Base-by-base conservation (phyloP, 192 early-diverging fungal genomes). In the Haplosporangium gracile region DNA sequence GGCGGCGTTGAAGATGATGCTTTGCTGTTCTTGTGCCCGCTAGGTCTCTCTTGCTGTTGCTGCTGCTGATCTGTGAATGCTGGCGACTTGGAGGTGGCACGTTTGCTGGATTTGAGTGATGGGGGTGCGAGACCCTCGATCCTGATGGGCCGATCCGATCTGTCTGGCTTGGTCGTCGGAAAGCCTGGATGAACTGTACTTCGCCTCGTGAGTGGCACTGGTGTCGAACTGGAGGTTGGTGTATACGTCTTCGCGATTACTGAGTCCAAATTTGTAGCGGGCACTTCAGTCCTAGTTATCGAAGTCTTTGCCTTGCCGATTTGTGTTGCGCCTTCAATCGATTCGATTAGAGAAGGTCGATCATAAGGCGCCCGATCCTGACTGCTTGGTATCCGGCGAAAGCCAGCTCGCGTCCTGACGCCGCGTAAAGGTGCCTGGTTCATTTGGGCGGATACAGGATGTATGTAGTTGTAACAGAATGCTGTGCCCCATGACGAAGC, bases 111-210 rank as follows among this genome's bases (percentile, higher is more conserved):
- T 15, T 65, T 32, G 60, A 65, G n/a, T 4, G 60, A 65, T 29
- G 60, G 29, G 2, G 24, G n/a, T 24, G 26, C 26, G 4, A 34
- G 22, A 39, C 39, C 39, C 10, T 42, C 69, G 38, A 42, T 42
- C 20, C 26, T 45, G 43, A 40, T 26, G 38, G 26, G 39, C 49
- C 39, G 26, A 10, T n/a, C 40, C 4, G 26, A n/a, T 78, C 65
- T 26, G 1, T n/a, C 16, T 26, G 32, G 60, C 34, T 11, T 9
- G 0, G 26, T 29, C 1, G 71, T 39, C 13, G 80, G 80, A 34
- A 81, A 81, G 32, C 80, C 80, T 69, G 29, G 80, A 20, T 81
- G 80, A 43, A 81, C 69, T 42, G 36, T 42, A 34, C 29, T 80
- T 42, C 29, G 4, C 10, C 43, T 24, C 10, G 71, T 49, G 11